Evolutionary conservation across 176 grass and related monocot genomes (phyloP), one percentile per base, ranked within the genome.

Genomic region (Elymus sibiricus): DNA sequence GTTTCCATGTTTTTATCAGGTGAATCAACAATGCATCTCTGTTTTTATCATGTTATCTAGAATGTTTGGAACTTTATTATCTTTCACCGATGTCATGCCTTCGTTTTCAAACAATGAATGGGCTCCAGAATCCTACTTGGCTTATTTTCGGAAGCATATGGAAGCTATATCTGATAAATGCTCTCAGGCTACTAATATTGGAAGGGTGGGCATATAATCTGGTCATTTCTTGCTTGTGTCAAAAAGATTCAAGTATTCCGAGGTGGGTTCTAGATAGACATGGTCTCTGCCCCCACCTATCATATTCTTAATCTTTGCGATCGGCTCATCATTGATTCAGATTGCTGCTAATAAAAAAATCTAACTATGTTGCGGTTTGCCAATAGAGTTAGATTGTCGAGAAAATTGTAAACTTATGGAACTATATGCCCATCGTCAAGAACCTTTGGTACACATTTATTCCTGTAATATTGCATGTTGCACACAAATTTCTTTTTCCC

Each of bases 51-150:
- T 98, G 95, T 92, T 90, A 6, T 90, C 92, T 29, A 90, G 95
- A 29, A 95, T 95, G 95, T 87, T 98, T 59, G 95, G 92, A 61
- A 98, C 92, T 7, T n/a, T 95, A 56, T 62, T 93, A 22, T 98
- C 95, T 79, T 35, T 98, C 87, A 7, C 91, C 37, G 92, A 98
- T 88, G 90, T 95, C n/a, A 21, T 93, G 35, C 92, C 92, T 51
- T 28, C 92, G 70, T 98, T 98, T 65, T 92, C 95, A n/a, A 95
- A 93, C 83, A 90, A 93, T 69, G 53, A 17, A 1, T 93, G 93
- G 95, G 95, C 91, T 27, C 91, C 95, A 77, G 85, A 90, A 84
- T 92, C 93, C 25, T 94, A 98, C 83, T 75, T 94, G 88, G 86
- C 86, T 24, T 95, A 95, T 59, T 76, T 92, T 53, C 17, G 89